Evolutionary conservation across 1,284 basidiomycete species (phyloP).

Genomic region (Melampsora americana): DNA sequence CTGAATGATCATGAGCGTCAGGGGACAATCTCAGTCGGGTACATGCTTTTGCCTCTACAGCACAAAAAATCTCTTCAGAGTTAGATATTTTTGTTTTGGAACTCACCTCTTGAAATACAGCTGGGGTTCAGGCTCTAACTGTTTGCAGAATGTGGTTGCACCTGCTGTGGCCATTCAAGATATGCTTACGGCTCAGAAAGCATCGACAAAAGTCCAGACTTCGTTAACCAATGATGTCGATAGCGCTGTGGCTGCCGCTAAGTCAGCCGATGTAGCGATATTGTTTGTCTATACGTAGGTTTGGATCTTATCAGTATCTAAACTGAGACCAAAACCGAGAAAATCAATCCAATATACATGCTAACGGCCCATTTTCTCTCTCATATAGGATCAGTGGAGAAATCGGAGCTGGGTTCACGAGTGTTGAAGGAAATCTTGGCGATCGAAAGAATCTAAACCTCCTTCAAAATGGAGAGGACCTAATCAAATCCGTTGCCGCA

Average conservation of each 20-base stretch:
- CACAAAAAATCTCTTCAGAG: too few relatives aligned
- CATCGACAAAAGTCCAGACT: conserved; percentile 16
- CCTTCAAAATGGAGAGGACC: conserved; percentile 53
- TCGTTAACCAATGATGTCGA: conserved; percentile 28
- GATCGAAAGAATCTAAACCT: conserved; percentile 53
- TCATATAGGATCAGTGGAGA: neutral
- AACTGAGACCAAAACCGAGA: neutral
- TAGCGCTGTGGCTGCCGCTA: conserved; percentile 45
- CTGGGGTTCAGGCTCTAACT: conserved; percentile 41
- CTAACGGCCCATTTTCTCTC: neutral
- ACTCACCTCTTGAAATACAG: neutral
- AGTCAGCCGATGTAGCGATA: conserved; percentile 33
- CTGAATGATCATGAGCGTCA: neutral
- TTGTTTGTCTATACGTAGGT: conserved; percentile 45
- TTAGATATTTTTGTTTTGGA: too few relatives aligned
- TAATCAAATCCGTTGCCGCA: conserved; percentile 54
- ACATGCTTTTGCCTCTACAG: too few relatives aligned
- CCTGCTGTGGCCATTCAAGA: conserved; percentile 35
- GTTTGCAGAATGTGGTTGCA: conserved; percentile 32
- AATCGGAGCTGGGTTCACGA: neutral
- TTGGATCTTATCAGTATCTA: neutral
- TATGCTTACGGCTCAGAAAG: neutral
- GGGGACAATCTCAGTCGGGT: conserved; percentile 1
- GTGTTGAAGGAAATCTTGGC: neutral
- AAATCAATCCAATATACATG: neutral